Base-by-base conservation (phyloP, 2,329 filamentous ascomycete species). In the Beauveria scarabaeidicola region DNA sequence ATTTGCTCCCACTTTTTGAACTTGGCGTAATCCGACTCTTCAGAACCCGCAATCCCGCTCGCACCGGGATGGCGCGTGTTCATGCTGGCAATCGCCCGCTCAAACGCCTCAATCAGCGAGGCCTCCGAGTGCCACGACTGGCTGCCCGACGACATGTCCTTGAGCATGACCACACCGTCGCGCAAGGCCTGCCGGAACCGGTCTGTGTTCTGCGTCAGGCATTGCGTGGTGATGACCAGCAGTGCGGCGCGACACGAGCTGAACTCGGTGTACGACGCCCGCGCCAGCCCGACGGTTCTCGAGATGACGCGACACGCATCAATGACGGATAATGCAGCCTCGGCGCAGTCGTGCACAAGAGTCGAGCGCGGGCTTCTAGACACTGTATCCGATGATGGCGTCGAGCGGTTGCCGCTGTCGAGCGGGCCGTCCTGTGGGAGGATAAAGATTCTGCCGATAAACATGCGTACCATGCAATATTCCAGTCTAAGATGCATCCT, bases 251-350 rank as follows among this genome's bases (percentile, higher is more conserved):
- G 78, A 54, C 79, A 81, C 3, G 80, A 78, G 65, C 78, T 81
- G 65, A 81, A 82, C 63, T 83, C 80, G 3, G 79, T 81, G 64
- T 82, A 82, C 0, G 79, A 81, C 3, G 79, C 78, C 32, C 79
- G 75, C 6, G 80, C 79, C 56, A 82, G 77, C 17, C 80, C 80
- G 15, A 77, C 75, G n/a, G 75, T 77, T 48, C 76, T 75, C 43
- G 77, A 75, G 5, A 82, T 73, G 4, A 77, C 69, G 44, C 75
- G 75, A 62, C 79, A 81, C 5, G 80, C 73, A 47, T 80, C 75
- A 19, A 82, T 73, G 11, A 80, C 76, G 59, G 77, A 74, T 29
- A 81, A 67, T 2, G 80, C 80, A 2, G 79, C 80, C 58, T 80
- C 76, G 10, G 82, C 77, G 59, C 79, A 82, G 61, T 81, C 78